phyloP scores from a whole-genome alignment of 495 filamentous ascomycete genomes.

The Penicillium manginii region DNA sequence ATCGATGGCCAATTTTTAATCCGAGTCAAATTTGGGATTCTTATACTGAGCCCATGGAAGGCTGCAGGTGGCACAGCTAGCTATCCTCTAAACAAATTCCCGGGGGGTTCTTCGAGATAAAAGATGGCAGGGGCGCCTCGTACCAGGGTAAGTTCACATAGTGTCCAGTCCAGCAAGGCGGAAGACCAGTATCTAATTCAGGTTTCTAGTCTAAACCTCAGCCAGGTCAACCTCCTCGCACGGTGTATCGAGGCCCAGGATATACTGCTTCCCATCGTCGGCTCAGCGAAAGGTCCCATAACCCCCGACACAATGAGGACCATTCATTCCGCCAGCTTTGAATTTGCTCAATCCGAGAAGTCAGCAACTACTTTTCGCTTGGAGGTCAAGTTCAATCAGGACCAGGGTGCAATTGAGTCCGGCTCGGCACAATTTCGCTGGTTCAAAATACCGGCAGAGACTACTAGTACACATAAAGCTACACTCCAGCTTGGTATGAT shows the following conservation, averaged over 20 bases:
- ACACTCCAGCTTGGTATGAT: conserved; percentile 33
- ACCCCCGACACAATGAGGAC: conserved; percentile 29
- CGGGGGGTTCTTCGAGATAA: conserved; percentile 44
- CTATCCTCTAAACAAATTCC: conserved; percentile 55
- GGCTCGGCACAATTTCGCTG: conserved; percentile 40
- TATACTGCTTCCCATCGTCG: conserved; percentile 55
- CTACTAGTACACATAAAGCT: too few species aligned
- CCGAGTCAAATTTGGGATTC: conserved; percentile 60
- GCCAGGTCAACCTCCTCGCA: conserved; percentile 3
- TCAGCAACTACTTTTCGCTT: conserved; percentile 37
- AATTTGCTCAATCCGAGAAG: conserved; percentile 31
- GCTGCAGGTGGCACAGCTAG: conserved; percentile 30
- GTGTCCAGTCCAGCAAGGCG: too few species aligned
- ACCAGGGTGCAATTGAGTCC: conserved; percentile 13
- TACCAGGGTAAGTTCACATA: conserved; percentile 41
- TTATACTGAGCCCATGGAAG: conserved; percentile 48
- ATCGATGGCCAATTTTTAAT: conserved; percentile 51
- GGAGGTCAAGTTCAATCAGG: conserved; percentile 38
- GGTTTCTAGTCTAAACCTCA: not conserved
- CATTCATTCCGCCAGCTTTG: conserved; percentile 45
- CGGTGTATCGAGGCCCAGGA: conserved; percentile 26
- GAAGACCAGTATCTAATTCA: not conserved
- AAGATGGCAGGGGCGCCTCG: conserved; percentile 40
- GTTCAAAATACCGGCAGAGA: conserved; percentile 26
- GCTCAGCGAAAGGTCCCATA: conserved; percentile 32